phyloP scores from a whole-genome alignment of 192 early-diverging fungal species.

The Rhizophagus prolifer region DNA sequence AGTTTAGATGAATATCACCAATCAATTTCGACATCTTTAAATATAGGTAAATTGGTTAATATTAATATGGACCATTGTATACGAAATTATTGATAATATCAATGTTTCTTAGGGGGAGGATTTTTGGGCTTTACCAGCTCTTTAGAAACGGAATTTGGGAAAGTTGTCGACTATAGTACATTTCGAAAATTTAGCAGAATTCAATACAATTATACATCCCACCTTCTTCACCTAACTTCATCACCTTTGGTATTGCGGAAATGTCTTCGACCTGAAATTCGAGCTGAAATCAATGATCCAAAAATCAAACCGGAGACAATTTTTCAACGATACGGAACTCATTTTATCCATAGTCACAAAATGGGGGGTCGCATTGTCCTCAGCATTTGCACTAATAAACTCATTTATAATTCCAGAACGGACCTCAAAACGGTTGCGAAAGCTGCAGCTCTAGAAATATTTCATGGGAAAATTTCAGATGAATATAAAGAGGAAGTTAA shows the following conservation, averaged over 20 bases:
- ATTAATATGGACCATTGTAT: neutral
- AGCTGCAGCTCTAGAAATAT: neutral
- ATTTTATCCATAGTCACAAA: conserved; percentile 5
- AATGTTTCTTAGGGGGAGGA: neutral
- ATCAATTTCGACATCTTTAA: neutral
- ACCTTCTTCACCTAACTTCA: conserved; percentile 14
- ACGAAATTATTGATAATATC: conserved; percentile 3
- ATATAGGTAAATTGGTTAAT: neutral
- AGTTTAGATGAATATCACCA: conserved; percentile 13
- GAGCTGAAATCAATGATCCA: conserved; percentile 19
- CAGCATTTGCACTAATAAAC: conserved; percentile 3
- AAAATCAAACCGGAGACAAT: neutral
- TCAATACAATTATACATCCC: neutral
- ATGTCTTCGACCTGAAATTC: conserved; percentile 1
- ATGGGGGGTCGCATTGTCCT: conserved; percentile 18
- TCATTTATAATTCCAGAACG: neutral
- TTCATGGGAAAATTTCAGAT: neutral
- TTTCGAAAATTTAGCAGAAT: conserved; percentile 11
- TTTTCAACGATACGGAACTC: conserved; percentile 7
- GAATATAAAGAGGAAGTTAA: conserved; percentile 6
- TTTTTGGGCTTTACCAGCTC: neutral
- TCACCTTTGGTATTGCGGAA: neutral
- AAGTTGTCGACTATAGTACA: conserved; percentile 3
- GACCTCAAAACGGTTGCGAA: neutral
- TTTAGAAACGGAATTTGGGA: conserved; percentile 9